phyloP scores from a whole-genome alignment of 2,329 filamentous ascomycete genomes.

The Penicillium brasilianum region DNA sequence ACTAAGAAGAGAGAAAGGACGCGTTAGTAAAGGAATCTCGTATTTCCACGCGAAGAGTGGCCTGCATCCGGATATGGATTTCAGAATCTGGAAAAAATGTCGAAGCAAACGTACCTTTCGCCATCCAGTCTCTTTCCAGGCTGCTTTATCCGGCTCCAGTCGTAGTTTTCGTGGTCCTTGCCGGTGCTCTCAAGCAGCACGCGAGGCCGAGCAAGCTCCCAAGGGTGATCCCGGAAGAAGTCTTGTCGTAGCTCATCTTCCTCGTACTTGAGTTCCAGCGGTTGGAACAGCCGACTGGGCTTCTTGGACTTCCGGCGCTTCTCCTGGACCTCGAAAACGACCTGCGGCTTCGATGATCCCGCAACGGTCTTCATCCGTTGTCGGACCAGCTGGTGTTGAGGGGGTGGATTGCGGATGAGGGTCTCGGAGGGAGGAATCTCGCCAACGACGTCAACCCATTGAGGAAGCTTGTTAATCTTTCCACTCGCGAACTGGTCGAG shows the following conservation, averaged over 20 bases:
- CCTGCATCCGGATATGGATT: not conserved
- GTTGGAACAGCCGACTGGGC: constrained; percentile 78
- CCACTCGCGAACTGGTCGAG: constrained; percentile 44
- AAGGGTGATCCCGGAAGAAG: constrained; percentile 94
- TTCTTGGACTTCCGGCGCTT: constrained; percentile 60
- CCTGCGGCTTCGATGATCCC: constrained; percentile 38
- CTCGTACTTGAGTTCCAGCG: constrained; percentile 75
- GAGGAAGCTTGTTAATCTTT: constrained; percentile 43
- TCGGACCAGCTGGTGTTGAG: constrained; percentile 50
- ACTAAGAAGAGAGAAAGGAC: constrained; percentile 53
- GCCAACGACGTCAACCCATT: constrained; percentile 63
- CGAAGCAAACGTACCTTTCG: constrained; percentile 67
- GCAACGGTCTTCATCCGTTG: constrained; percentile 44
- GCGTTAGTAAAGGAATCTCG: not conserved
- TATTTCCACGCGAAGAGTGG: not conserved
- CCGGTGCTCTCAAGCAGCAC: constrained; percentile 85
- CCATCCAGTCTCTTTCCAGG: constrained; percentile 77
- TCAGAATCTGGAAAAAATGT: not conserved
- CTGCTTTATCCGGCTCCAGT: constrained; percentile 83
- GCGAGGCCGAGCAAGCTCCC: constrained; percentile 90
- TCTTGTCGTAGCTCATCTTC: constrained; percentile 80
- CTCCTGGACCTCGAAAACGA: constrained; percentile 43
- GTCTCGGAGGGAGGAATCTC: constrained; percentile 65
- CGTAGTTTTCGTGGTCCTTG: constrained; percentile 73
- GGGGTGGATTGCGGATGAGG: constrained; percentile 62